Conservation (phyloP, 306 rosid species). For the Geum urbanum region DNA sequence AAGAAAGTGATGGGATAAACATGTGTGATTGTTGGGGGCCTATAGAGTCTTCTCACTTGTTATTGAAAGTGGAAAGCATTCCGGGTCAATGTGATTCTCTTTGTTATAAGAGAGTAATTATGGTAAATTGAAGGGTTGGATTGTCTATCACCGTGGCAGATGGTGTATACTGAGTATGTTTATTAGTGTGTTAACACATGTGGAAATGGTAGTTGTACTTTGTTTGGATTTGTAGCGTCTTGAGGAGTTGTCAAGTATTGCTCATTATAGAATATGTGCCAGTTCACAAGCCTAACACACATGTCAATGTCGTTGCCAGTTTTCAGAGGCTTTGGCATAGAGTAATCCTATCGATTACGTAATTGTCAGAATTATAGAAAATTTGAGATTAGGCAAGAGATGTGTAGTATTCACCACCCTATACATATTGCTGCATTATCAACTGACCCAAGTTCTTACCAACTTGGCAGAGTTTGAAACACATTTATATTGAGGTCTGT, state of each 20-base stretch:
- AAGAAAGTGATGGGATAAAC: neutral
- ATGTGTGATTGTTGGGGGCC: neutral
- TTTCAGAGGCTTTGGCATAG: neutral
- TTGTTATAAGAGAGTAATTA: neutral
- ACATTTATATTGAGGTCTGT: too few relatives aligned
- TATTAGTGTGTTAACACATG: neutral
- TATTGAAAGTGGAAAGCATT: constrained; percentile 1
- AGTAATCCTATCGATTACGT: too few relatives aligned
- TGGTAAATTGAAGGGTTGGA: neutral
- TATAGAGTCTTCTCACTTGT: neutral
- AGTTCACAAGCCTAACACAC: neutral
- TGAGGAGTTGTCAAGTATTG: neutral
- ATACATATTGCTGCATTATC: neutral
- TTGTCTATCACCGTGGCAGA: neutral
- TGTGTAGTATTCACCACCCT: too few relatives aligned
- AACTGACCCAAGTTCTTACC: too few relatives aligned
- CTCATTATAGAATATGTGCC: neutral
- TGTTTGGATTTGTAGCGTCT: neutral
- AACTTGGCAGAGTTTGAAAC: neutral
- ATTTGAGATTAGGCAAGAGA: too few relatives aligned
- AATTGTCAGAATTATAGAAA: too few relatives aligned
- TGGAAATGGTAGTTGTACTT: neutral
- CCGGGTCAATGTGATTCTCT: neutral
- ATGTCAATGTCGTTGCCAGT: neutral
- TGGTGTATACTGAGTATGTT: neutral